phyloP scores from a whole-genome alignment of 306 rosid species.

The Glycyrrhiza uralensis region DNA sequence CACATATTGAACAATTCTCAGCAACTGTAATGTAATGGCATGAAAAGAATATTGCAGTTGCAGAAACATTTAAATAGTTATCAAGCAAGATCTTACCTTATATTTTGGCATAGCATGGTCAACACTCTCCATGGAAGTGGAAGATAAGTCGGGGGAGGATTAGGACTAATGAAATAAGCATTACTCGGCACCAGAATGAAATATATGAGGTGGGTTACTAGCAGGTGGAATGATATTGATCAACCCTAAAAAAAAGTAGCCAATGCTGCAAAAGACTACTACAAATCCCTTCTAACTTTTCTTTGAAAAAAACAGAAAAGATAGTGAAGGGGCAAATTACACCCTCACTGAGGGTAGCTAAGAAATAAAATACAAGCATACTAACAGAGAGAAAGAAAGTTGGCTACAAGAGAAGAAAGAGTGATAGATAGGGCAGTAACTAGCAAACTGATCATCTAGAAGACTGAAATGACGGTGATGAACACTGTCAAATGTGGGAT shows the following conservation, averaged over 20 bases:
- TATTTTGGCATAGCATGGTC: conserved; percentile 36
- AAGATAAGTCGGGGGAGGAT: conserved; percentile 25
- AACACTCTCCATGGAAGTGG: conserved; percentile 38
- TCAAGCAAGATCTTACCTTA: conserved; percentile 40
- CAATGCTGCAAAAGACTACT: conserved; percentile 30
- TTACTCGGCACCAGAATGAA: conserved; percentile 22
- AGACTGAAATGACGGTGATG: conserved; percentile 1
- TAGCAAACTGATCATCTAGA: conserved; percentile 12
- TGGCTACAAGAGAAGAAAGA: conserved; percentile 16
- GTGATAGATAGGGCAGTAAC: neutral
- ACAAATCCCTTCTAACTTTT: conserved; percentile 59
- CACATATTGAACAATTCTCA: conserved; percentile 16
- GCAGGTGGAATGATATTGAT: conserved; percentile 25
- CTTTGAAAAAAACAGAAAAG: conserved; percentile 66
- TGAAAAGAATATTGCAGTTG: neutral
- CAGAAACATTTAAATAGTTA: neutral
- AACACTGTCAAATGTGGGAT: neutral
- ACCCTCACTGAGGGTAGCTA: conserved; percentile 33
- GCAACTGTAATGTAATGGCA: neutral
- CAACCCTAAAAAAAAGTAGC: conserved; percentile 30
- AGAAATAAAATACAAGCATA: neutral
- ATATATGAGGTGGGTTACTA: conserved; percentile 1
- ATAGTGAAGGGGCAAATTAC: conserved; percentile 33
- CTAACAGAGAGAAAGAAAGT: conserved; percentile 20
- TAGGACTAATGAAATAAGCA: conserved; percentile 20